Percentiles rank a stretch among this genome's conserved stretches.
phyloP scores from a whole-genome alignment of 306 rosid genomes.

The Cucurbita ficifolia region DNA sequence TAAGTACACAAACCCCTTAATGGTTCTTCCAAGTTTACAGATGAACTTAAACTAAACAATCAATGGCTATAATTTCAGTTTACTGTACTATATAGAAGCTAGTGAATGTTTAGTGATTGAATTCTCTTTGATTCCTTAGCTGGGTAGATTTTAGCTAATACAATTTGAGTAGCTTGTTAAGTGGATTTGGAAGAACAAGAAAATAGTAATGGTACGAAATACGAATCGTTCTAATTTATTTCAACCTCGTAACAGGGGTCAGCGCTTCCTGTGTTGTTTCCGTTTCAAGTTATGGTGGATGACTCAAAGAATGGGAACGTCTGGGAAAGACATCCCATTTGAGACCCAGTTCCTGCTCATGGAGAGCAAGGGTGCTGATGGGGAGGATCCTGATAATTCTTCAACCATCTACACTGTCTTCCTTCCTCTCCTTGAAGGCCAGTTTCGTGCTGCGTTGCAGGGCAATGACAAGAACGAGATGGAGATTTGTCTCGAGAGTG shows the following conservation, averaged over 20 bases:
- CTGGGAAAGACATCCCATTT: constrained; percentile 75
- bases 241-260: constrained; percentile 30
- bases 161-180: background rate
- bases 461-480: constrained; percentile 77
- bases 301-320: constrained; percentile 95
- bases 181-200: background rate
- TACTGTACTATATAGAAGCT: background rate
- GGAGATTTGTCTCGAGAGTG: constrained; percentile 88
- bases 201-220: background rate
- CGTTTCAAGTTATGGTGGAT: constrained; percentile 99
- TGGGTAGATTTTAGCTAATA: background rate
- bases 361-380: constrained; percentile 48
- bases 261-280: constrained; percentile 72
- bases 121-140: background rate
- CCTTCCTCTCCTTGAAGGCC: constrained; percentile 95
- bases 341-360: constrained; percentile 94
- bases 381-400: constrained; percentile 27
- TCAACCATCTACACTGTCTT: constrained; percentile 64
- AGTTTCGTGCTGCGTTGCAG: constrained; percentile 74
- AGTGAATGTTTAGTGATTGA: background rate
- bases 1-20: constrained; percentile 19
- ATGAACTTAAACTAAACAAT: background rate
- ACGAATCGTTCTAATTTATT: background rate
- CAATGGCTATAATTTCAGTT: background rate
- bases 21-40: background rate